A percentile compares a stretch with the other conserved stretches of the same genome.
Conservation (phyloP, 257 asterid species). For the Echium plantagineum region DNA sequence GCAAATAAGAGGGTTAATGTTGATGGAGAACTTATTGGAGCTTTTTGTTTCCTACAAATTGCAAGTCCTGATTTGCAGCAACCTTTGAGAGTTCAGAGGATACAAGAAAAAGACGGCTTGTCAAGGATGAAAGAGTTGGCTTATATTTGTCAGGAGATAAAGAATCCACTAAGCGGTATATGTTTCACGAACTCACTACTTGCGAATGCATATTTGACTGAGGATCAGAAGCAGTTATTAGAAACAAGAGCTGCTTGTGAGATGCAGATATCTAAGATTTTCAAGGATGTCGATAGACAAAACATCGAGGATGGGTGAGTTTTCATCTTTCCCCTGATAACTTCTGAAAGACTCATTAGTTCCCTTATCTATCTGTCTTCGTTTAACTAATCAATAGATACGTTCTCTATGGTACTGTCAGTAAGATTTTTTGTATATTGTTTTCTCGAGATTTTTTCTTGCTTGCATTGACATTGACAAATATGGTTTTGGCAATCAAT, state of each 20-base stretch:
- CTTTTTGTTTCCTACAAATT: constrained; percentile 83
- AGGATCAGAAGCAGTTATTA: constrained; percentile 69
- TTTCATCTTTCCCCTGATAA: neutral
- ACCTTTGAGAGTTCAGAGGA: constrained; percentile 47
- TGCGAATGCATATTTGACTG: constrained; percentile 54
- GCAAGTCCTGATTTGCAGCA: constrained; percentile 67
- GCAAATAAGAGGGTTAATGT: constrained; percentile 72
- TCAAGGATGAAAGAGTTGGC: constrained; percentile 79
- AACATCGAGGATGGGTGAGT: constrained; percentile 62
- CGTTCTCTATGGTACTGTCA: too few species aligned
- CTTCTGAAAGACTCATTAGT: neutral
- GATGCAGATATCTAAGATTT: constrained; percentile 76
- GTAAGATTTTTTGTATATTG: too few species aligned
- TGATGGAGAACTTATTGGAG: constrained; percentile 68
- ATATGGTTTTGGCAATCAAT: too few species aligned
- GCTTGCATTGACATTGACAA: too few species aligned
- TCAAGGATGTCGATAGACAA: constrained; percentile 56
- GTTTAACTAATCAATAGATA: neutral
- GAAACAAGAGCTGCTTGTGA: constrained; percentile 83
- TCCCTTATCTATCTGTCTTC: neutral
- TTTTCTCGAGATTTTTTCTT: too few species aligned
- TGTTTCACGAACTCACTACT: constrained; percentile 66
- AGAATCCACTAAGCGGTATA: constrained; percentile 69
- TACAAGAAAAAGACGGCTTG: constrained; percentile 39
- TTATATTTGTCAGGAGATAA: constrained; percentile 71